Evolutionary conservation across 495 filamentous ascomycete species (phyloP).

Genomic region (Hyaloscypha hepaticicola): DNA sequence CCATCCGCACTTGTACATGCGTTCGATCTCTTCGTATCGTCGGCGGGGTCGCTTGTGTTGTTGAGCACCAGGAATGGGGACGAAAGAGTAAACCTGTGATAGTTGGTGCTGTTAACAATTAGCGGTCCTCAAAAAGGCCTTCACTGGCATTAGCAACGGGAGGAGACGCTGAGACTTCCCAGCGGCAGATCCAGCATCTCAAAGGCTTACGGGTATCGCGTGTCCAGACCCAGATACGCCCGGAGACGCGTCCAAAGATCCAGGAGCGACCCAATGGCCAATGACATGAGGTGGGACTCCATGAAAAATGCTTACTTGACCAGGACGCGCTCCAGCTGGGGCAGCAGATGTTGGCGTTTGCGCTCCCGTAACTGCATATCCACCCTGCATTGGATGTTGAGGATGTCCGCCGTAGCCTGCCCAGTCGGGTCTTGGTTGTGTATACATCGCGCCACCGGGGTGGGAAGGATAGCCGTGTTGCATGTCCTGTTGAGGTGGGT

Average conservation of each 20-base stretch:
- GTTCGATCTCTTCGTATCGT: constrained; percentile 97
- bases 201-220: constrained; percentile 3
- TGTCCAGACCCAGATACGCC: neutral
- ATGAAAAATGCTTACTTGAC: constrained; percentile 59
- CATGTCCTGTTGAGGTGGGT: constrained; percentile 85
- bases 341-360: constrained; percentile 54
- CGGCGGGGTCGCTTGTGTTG: constrained; percentile 95
- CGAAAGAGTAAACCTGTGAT: constrained; percentile 92
- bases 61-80: constrained; percentile 94
- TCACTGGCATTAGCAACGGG: neutral
- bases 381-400: constrained; percentile 56
- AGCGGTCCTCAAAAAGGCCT: constrained; percentile 11
- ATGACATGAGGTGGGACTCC: neutral
- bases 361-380: constrained; percentile 60
- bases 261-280: constrained; percentile 6
- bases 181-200: neutral
- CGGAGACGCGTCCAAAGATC: neutral
- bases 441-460: constrained; percentile 57
- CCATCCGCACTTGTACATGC: constrained; percentile 99
- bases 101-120: constrained; percentile 44
- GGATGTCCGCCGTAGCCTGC: constrained; percentile 66
- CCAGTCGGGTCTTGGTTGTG: constrained; percentile 76
- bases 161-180: constrained; percentile 2
- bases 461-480: constrained; percentile 64
- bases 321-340: constrained; percentile 58